Base-by-base conservation (phyloP, 441 rosid species). In the Bruguiera hainesii region DNA sequence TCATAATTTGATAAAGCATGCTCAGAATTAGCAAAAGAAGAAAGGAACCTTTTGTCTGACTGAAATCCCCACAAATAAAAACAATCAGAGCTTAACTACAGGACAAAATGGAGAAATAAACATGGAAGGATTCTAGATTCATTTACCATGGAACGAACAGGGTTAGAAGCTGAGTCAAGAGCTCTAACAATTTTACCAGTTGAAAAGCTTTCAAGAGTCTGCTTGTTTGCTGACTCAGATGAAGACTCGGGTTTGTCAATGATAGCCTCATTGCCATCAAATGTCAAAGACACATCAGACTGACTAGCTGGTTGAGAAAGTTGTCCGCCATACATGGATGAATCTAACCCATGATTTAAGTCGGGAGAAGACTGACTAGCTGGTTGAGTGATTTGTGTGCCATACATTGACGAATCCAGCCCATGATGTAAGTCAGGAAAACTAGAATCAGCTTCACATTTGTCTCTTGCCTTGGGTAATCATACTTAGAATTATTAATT, bases 401-500 rank as follows among this genome's bases (percentile, higher is more conserved):
- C 35, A 56, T 63, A 63, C 19, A 19, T 19, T 49, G 69, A 60
- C 30, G 72, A 67, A 75, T 71, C 64, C 63, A 25, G n/a, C 19
- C 53, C 60, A 69, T 71, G 71, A 69, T 63, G 69, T 67, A 76
- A 21, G 62, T 66, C 56, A 23, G 56, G 3, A 53, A 65, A 75
- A 70, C 55, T 70, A 26, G 79, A 71, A 68, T 69, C 81, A 68
- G 63, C 71, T 78, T 71, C 81, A 73, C 57, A 63, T 33, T 79
- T 64, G 59, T 69, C 80, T 68, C 71, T 72, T 72, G 78, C 83
- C 98, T 88, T 59, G 48, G 31, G 26, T 67, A 74, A 63, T 71
- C 71, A 72, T 35, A 33, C 30, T 70, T 78, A 76, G 70, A 13
- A 60, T 71, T 46, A 64, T 10, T 23, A 55, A 55, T 23, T 64